phyloP scores from a whole-genome alignment of 2,329 filamentous ascomycete genomes.

The Penicillium thymicola region DNA sequence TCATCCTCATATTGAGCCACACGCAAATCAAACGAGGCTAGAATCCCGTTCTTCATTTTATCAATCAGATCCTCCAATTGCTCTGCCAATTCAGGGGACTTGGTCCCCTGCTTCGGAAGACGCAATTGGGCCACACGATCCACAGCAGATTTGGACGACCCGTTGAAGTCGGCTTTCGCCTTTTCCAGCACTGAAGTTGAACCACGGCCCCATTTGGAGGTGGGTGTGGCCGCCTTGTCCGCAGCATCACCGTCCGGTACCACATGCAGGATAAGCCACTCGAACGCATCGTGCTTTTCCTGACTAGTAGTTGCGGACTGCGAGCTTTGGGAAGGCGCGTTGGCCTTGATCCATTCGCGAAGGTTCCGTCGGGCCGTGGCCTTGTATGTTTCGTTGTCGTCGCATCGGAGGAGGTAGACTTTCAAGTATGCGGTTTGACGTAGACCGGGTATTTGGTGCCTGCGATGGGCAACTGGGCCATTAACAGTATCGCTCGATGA shows the following conservation, averaged over 20 bases:
- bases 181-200: constrained; percentile 86
- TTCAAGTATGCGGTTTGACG: constrained; percentile 93
- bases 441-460: constrained; percentile 93
- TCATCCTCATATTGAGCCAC: constrained; percentile 96
- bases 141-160: constrained; percentile 65
- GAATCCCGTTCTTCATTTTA: constrained; percentile 82
- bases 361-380: constrained; percentile 70
- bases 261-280: constrained; percentile 93
- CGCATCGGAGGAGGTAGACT: constrained; percentile 82
- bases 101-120: constrained; percentile 57
- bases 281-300: constrained; percentile 93
- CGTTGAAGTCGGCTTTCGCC: constrained; percentile 84
- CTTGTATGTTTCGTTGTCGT: constrained; percentile 95
- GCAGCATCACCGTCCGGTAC: constrained; percentile 71
- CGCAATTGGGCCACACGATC: constrained; percentile 85
- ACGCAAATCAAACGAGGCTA: constrained; percentile 83
- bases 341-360: constrained; percentile 83
- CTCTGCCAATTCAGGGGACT: constrained; percentile 74
- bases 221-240: constrained; percentile 60
- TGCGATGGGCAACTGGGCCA: constrained; percentile 50
- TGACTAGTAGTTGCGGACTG: constrained; percentile 56
- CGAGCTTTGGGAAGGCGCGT: constrained; percentile 53
- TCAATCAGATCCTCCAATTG: constrained; percentile 80
- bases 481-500: constrained; percentile 38
- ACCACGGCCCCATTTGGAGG: constrained; percentile 73